These are phyloP conservation scores for Fomitopsis pulvina DNA, from an alignment of 768 basidiomycete genomes.

Conservation along the genomic window DNA sequence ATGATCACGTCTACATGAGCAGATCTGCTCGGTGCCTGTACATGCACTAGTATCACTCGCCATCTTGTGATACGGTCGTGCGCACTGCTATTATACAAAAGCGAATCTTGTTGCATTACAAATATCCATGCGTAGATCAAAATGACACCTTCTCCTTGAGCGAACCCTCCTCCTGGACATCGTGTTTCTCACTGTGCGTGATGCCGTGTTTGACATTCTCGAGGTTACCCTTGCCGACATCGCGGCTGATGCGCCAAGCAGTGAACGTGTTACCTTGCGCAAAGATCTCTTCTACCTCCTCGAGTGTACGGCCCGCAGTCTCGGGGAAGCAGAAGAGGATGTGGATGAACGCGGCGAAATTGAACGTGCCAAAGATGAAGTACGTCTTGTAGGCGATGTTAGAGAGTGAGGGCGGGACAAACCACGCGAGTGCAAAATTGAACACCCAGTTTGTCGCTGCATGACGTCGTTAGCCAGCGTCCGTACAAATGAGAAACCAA, in stretches of 20 bases:
- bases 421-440: slow-evolving; percentile 71
- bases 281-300: slow-evolving; percentile 79
- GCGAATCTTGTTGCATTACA: too few relatives aligned
- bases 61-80: too few relatives aligned
- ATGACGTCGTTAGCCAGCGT: background rate
- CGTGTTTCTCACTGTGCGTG: background rate
- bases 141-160: background rate
- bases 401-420: slow-evolving; percentile 64
- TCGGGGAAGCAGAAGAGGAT: slow-evolving; percentile 79
- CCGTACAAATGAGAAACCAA: background rate
- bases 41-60: too few relatives aligned
- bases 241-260: slow-evolving; percentile 61
- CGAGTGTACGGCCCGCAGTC: slow-evolving; percentile 64
- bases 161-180: background rate
- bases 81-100: too few relatives aligned
- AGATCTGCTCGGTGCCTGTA: too few relatives aligned
- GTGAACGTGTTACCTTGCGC: slow-evolving; percentile 58
- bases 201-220: slow-evolving; percentile 31
- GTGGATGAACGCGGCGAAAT: slow-evolving; percentile 62
- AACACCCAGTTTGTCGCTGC: slow-evolving; percentile 48
- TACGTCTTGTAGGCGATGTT: slow-evolving; percentile 70
- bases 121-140: too few relatives aligned
- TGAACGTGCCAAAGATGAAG: slow-evolving; percentile 75
- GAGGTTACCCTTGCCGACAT: slow-evolving; percentile 58
- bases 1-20: too few relatives aligned